Evolutionary conservation across 345 rosid species (phyloP).

Genomic region (Bruguiera sexangula): DNA sequence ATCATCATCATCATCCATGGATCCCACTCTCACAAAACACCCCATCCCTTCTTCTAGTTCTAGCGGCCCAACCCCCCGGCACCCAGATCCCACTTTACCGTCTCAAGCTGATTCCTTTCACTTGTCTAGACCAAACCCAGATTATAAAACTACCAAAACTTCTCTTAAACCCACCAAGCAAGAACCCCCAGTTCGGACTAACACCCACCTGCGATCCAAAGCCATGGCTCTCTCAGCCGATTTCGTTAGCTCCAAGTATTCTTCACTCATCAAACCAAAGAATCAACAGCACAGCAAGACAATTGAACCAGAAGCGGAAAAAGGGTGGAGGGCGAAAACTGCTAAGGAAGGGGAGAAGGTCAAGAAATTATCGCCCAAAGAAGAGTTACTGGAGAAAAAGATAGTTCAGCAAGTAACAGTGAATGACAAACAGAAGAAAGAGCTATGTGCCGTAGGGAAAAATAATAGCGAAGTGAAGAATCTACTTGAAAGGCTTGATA

Average conservation of each 20-base stretch:
- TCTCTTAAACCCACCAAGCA: conserved; percentile 25
- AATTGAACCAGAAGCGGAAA: conserved; percentile 6
- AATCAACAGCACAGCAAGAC: conserved; percentile 12
- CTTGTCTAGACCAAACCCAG: conserved; percentile 16
- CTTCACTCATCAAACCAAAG: conserved; percentile 18
- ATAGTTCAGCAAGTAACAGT: conserved; percentile 13
- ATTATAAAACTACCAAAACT: conserved; percentile 9
- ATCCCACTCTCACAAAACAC: conserved; percentile 30
- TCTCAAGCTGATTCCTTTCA: conserved; percentile 7
- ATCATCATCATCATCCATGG: conserved; percentile 27
- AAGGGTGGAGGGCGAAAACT: conserved; percentile 13
- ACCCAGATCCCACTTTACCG: conserved; percentile 8
- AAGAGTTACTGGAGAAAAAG: conserved; percentile 21
- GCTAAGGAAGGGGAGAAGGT: conserved; percentile 24
- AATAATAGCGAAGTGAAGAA: conserved; percentile 17
- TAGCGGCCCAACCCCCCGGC: conserved; percentile 12
- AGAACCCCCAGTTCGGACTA: conserved; percentile 18
- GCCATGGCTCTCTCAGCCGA: conserved; percentile 51
- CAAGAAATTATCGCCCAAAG: conserved; percentile 22
- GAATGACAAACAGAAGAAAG: conserved; percentile 21
- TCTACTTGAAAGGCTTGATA: conserved; percentile 21
- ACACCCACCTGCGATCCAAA: conserved; percentile 47
- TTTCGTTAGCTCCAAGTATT: conserved; percentile 34
- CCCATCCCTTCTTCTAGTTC: conserved; percentile 5
- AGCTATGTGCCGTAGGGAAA: conserved; percentile 5